Evolutionary conservation across 2,329 filamentous ascomycete species (phyloP).

Genomic region (Huntiella bhutanensis): DNA sequence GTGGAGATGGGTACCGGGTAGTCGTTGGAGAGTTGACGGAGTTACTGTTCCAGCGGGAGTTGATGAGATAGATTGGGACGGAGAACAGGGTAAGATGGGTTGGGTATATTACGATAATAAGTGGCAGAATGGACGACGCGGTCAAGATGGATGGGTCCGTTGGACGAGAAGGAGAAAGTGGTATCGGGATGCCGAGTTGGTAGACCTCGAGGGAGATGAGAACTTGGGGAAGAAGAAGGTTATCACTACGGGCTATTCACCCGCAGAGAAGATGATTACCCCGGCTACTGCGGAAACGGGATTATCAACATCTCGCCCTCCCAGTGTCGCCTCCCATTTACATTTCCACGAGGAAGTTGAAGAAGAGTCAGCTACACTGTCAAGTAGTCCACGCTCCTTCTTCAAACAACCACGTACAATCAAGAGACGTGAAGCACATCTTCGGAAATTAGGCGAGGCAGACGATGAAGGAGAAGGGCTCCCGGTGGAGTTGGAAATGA

Average conservation of each 20-base stretch:
- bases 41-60: slow-evolving; percentile 32
- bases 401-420: slow-evolving; percentile 23
- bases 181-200: slow-evolving; percentile 89
- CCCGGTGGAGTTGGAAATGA: slow-evolving; percentile 29
- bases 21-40: slow-evolving; percentile 75
- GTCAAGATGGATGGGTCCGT: slow-evolving; percentile 77
- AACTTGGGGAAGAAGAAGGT: not conserved
- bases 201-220: slow-evolving; percentile 37
- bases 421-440: slow-evolving; percentile 23
- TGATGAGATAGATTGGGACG: slow-evolving; percentile 31
- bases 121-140: slow-evolving; percentile 79
- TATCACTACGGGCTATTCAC: slow-evolving; percentile 18
- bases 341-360: slow-evolving; percentile 1
- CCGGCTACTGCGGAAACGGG: slow-evolving; percentile 15
- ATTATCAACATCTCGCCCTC: not conserved
- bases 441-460: slow-evolving; percentile 17
- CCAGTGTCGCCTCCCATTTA: slow-evolving; percentile 5
- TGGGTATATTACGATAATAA: slow-evolving; percentile 99
- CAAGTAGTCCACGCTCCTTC: slow-evolving; percentile 21
- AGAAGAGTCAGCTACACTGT: not conserved
- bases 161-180: slow-evolving; percentile 90
- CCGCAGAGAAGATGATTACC: slow-evolving; percentile 21
- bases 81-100: slow-evolving; percentile 46
- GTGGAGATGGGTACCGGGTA: slow-evolving; percentile 65
- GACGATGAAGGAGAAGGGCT: slow-evolving; percentile 26